Base-by-base conservation (phyloP, 2,329 filamentous ascomycete genomes). In the Rhytidhysteron rufulum region DNA sequence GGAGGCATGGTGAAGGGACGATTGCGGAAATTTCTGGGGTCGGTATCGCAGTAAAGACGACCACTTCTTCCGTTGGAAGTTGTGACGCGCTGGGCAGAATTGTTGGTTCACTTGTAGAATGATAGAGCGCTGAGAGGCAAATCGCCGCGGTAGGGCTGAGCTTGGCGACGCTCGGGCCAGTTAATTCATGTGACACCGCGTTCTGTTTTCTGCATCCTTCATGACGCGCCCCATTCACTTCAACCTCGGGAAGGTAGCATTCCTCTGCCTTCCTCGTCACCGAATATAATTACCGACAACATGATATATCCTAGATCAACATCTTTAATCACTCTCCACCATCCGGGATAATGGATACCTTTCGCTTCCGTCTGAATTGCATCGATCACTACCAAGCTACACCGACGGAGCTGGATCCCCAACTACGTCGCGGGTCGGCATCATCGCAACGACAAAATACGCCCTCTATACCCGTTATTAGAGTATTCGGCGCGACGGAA, bases 291-390 rank as follows among this genome's bases (percentile, higher is more conserved):
- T 34, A 37, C 31, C 39, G 49, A 18, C 43, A 53, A 33, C 24
- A 54, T 60, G 50, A 31, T 19, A 34, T 24, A 35, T 37, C 37
- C 32, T 34, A 32, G 33, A 34, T 21, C 13, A 8, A 35, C 32
- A n/a, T 42, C 38, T 32, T 31, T 33, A 21, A 34, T 20, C 25
- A n/a, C n/a, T 19, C 17, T 22, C 22, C 31, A 37, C 29, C 37
- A 31, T 35, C 34, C 40, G 20, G 37, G 51, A 44, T 53, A 56
- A 82, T 82, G 84, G 84, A 88, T 57, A 74, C 79, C 53, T 97
- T 98, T 70, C 85, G 87, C 54, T 82, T 98, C 62, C 86, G 90
- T 55, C 74, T 98, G 60, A 96, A 98, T 65, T 95, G 88, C 71
- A 84, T 98, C 70, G 93, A 98, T 68, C 84, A 93, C 65, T 98